phyloP scores from a whole-genome alignment of 768 basidiomycete species.

The Kwoniella europaea region DNA sequence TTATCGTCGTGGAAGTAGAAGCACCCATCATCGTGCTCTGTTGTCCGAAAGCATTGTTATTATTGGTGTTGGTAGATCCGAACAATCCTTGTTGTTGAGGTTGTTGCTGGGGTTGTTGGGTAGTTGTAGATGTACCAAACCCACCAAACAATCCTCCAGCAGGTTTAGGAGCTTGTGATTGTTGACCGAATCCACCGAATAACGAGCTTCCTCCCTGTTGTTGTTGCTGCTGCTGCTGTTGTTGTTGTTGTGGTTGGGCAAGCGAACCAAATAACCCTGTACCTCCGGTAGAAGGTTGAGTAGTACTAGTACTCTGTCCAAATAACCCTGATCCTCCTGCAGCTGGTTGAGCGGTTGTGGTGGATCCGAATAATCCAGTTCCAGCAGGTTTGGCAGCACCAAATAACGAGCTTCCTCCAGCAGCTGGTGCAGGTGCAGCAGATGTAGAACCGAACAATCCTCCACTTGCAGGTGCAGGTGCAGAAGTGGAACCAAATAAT shows the following conservation, averaged over 20 bases:
- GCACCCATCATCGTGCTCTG: conserved; percentile 8
- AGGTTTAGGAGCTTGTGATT: conserved; percentile 20
- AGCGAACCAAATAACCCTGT: conserved; percentile 41
- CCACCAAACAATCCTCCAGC: conserved; percentile 26
- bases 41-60: conserved; percentile 5
- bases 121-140: conserved; percentile 10
- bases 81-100: conserved; percentile 36
- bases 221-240: conserved; percentile 27
- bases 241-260: conserved; percentile 20
- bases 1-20: conserved; percentile 13
- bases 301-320: conserved; percentile 18
- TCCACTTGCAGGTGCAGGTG: not conserved
- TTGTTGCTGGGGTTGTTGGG: conserved; percentile 23
- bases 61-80: conserved; percentile 13
- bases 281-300: conserved; percentile 6
- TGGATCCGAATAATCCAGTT: conserved; percentile 17
- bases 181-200: conserved; percentile 14
- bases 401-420: conserved; percentile 17
- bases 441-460: conserved; percentile 17
- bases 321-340: conserved; percentile 23
- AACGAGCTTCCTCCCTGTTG: conserved; percentile 22
- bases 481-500: conserved; percentile 26
- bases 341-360: conserved; percentile 26
- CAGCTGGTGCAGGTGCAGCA: not conserved
- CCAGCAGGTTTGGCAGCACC: conserved; percentile 19